Base-by-base conservation (phyloP, 164 flowering plant genomes). In the Saururus chinensis region DNA sequence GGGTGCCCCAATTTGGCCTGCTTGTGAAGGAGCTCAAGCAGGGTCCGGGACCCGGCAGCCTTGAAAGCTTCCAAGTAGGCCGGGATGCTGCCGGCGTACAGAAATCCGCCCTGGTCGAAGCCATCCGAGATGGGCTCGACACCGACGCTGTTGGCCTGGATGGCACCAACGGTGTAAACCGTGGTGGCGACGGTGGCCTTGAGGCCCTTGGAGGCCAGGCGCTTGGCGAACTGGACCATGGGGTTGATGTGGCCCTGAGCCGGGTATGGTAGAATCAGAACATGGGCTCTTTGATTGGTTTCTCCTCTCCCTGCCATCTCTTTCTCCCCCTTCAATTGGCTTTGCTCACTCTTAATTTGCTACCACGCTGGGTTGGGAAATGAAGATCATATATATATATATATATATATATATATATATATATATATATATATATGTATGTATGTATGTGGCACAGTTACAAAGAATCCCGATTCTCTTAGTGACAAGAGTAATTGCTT, bases 191-290 rank as follows among this genome's bases (percentile, higher is more conserved):
- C 19, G 7, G 72, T 68, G 35, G 55, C 72, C 60, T 51, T 67
- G 52, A 71, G 6, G 3, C 62, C 65, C 37, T 66, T 66, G 51
- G 52, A 60, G 59, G 57, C 60, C 9, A 73, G 45, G 41, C 70
- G 62, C 61, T 66, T 73, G 19, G 73, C 56, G 51, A 72, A 68
- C 53, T 72, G 74, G 23, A 76, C 63, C 63, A 63, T 42, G 19
- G 74, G 76, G 45, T 73, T 76, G 48, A 70, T 64, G 60, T 72
- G 74, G 19, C 72, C 72, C 48, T 70, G 69, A 22, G 19, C 53
- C 6, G 73, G 79, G 19, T n/a, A 64, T 2, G 73, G 73, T 19
- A 72, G 59, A 16, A 69, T 59, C 1, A 72, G 53, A 25, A 69
- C 71, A 67, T 72, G 73, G 48, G 57, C 58, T 61, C 56, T 54